A percentile compares a stretch with the other conserved stretches of the same genome.
phyloP scores from a whole-genome alignment of 163 green algal species.

The Chlorella variabilis region DNA sequence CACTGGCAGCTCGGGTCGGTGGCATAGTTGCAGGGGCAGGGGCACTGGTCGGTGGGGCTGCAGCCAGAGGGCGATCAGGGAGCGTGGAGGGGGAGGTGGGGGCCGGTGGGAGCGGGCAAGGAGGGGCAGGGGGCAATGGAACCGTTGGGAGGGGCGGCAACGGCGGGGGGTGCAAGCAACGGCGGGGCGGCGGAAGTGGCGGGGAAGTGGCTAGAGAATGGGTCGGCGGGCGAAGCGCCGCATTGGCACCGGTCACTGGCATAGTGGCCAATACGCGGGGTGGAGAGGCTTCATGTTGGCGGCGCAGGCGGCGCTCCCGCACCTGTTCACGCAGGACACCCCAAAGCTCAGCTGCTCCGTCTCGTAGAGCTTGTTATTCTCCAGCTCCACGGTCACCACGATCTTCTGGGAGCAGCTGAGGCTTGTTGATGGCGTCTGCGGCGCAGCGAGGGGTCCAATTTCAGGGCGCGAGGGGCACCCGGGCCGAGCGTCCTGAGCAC shows the following conservation, averaged over 20 bases:
- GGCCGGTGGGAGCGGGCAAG: too few species aligned
- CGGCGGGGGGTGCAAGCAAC: too few species aligned
- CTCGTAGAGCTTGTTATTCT: slow-evolving; percentile 44
- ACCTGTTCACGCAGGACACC: slow-evolving; percentile 48
- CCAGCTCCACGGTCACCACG: slow-evolving; percentile 38
- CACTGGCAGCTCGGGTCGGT: slow-evolving; percentile 74
- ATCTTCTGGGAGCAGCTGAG: slow-evolving; percentile 50
- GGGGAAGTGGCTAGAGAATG: too few species aligned
- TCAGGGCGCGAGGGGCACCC: too few species aligned
- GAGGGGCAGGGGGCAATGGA: neutral
- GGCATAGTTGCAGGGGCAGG: slow-evolving; percentile 82
- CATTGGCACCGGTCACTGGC: too few species aligned
- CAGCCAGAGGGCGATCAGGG: too few species aligned
- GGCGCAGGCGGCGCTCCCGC: neutral
- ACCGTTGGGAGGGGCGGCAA: neutral
- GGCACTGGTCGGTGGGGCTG: slow-evolving; percentile 70
- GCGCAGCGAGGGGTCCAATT: too few species aligned
- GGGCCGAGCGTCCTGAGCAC: too few species aligned
- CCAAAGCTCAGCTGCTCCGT: slow-evolving; percentile 41
- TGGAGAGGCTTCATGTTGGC: too few species aligned
- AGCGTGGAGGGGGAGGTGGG: neutral
- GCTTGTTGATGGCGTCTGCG: neutral
- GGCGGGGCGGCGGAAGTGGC: neutral
- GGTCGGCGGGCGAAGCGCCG: too few species aligned
- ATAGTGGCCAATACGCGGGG: too few species aligned